Conservation (phyloP, 23 red algal genomes). For the Gracilariopsis chorda region DNA sequence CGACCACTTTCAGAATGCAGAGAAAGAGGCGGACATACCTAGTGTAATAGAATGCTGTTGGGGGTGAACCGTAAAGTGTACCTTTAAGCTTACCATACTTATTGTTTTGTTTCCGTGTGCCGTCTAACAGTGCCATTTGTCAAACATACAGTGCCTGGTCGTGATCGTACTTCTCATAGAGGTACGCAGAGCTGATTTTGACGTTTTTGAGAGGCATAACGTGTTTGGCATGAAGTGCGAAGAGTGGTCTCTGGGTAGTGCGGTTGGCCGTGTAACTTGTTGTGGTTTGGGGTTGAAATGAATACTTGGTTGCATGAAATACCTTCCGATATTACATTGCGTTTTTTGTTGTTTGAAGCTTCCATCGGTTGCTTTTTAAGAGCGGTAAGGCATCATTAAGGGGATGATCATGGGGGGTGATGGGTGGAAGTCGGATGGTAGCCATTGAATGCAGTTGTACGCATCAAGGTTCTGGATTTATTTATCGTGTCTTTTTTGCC, state of each 20-base stretch:
- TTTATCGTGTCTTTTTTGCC: no score
- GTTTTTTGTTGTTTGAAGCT: neutral
- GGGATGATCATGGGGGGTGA: no score
- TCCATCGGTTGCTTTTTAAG: neutral
- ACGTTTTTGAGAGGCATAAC: neutral
- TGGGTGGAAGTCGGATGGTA: no score
- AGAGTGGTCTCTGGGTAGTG: neutral
- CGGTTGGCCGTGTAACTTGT: neutral
- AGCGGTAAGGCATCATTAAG: neutral
- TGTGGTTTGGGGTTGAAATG: constrained; percentile 10
- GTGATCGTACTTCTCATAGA: neutral
- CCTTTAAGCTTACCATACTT: neutral
- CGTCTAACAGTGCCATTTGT: neutral
- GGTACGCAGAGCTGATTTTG: neutral
- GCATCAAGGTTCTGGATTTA: no score
- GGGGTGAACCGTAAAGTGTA: neutral
- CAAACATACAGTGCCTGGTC: neutral
- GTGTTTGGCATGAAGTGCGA: neutral
- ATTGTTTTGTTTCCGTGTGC: neutral
- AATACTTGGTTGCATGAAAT: constrained; percentile 16
- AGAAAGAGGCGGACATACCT: neutral
- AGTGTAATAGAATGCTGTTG: neutral
- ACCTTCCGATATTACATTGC: neutral
- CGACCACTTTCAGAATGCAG: neutral
- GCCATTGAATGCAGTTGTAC: no score